phyloP scores from a whole-genome alignment of 108 stramenopile genomes.

The Epipyxis sp. region DNA sequence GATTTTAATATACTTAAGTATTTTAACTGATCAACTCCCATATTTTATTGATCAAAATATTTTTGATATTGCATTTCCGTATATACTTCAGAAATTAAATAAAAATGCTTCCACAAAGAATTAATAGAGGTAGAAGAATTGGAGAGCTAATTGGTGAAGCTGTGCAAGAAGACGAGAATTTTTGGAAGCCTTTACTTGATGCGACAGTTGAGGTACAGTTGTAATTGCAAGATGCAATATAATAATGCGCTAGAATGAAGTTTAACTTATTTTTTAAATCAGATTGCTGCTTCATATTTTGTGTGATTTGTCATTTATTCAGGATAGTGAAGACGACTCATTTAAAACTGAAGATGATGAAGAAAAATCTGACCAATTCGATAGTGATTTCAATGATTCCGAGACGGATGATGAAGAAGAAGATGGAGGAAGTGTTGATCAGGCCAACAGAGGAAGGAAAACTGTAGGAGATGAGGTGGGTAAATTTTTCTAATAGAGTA shows the following conservation, averaged over 20 bases:
- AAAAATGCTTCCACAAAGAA: not conserved
- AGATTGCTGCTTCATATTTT: too few relatives aligned
- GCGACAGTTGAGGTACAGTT: not conserved
- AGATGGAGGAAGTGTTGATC: not conserved
- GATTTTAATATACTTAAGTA: not conserved
- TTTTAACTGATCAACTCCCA: not conserved
- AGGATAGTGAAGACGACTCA: constrained; percentile 8
- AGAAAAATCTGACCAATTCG: constrained; percentile 6
- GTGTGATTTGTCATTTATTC: too few relatives aligned
- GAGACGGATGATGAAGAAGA: constrained; percentile 8
- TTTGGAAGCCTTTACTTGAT: too few relatives aligned
- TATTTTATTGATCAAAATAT: not conserved
- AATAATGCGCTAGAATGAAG: too few relatives aligned
- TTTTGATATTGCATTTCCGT: too few relatives aligned
- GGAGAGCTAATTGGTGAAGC: not conserved
- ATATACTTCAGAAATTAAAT: not conserved
- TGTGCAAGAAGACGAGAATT: not conserved
- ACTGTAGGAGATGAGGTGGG: too few relatives aligned
- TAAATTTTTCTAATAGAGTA: not conserved
- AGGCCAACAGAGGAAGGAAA: too few relatives aligned
- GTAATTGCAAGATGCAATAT: not conserved
- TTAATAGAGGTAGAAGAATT: not conserved
- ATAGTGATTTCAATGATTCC: constrained; percentile 2
- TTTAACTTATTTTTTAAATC: too few relatives aligned
- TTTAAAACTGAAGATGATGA: not conserved